phyloP scores from a whole-genome alignment of 2,329 filamentous ascomycete genomes.

The Rhinocladiella similis region DNA sequence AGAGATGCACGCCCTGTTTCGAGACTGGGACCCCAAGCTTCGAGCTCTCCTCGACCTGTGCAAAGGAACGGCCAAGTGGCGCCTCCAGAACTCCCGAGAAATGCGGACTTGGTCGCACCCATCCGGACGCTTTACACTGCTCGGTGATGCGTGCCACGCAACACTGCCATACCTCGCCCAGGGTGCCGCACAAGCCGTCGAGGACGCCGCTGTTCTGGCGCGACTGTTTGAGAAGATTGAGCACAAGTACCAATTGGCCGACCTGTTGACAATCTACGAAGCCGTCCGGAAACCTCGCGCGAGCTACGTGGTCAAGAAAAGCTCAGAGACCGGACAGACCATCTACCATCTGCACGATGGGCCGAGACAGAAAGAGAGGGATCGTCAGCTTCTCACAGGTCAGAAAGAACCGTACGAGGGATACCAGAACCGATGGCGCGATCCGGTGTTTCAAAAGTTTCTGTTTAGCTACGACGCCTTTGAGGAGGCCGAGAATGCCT shows the following conservation, averaged over 20 bases:
- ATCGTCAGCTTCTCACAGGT: constrained; percentile 34
- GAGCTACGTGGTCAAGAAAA: constrained; percentile 40
- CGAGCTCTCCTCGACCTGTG: constrained; percentile 29
- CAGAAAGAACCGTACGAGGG: constrained; percentile 13
- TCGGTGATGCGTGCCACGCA: constrained; percentile 49
- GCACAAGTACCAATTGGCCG: constrained; percentile 33
- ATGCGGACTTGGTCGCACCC: constrained; percentile 20
- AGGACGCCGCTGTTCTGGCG: constrained; percentile 36
- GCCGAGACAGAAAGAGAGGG: constrained; percentile 40
- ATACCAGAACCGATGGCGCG: constrained; percentile 20
- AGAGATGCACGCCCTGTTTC: constrained; percentile 35
- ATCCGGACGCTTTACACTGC: constrained; percentile 33
- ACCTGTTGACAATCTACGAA: constrained; percentile 39
- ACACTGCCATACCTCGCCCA: constrained; percentile 41
- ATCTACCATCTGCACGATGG: constrained; percentile 42
- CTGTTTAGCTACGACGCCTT: constrained; percentile 21
- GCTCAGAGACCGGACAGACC: constrained; percentile 34
- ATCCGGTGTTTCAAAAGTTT: constrained; percentile 19
- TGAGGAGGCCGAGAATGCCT: constrained; percentile 15
- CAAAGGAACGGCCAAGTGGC: constrained; percentile 28
- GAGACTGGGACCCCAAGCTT: constrained; percentile 35
- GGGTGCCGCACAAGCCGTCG: constrained; percentile 35
- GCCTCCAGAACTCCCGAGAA: constrained; percentile 21
- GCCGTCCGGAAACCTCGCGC: constrained; percentile 40
- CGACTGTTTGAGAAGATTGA: constrained; percentile 34